phyloP scores from a whole-genome alignment of 2,329 filamentous ascomycete species.

The Ilyonectria destructans region DNA sequence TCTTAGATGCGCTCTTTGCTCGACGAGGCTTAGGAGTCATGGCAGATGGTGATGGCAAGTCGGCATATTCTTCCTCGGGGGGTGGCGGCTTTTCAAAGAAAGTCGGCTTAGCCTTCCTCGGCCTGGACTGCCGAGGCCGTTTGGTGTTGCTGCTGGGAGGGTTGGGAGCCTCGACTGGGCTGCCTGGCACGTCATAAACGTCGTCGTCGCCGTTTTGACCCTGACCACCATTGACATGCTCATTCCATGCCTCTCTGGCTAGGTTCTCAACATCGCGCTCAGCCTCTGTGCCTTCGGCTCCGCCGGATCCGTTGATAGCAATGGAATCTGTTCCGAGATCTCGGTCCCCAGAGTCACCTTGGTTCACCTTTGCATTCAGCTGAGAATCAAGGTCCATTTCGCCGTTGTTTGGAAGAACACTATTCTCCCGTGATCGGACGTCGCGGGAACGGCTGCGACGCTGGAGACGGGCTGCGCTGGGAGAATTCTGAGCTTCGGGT shows the following conservation, averaged over 20 bases:
- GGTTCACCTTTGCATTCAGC: conserved; percentile 26
- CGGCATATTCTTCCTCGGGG: conserved; percentile 40
- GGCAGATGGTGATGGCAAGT: conserved; percentile 55
- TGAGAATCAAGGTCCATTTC: conserved; percentile 46
- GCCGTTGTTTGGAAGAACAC: conserved; percentile 38
- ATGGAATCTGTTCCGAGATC: conserved; percentile 31
- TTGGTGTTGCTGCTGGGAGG: conserved; percentile 46
- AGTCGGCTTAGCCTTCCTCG: conserved; percentile 67
- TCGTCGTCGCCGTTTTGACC: conserved; percentile 43
- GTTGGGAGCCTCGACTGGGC: conserved; percentile 39
- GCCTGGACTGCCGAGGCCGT: conserved; percentile 55
- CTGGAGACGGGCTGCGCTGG: conserved; percentile 48
- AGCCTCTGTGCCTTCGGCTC: conserved; percentile 5
- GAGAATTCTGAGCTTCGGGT: conserved; percentile 47
- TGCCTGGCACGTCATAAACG: conserved; percentile 48
- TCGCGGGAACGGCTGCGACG: conserved; percentile 37
- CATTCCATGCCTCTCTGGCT: conserved; percentile 56
- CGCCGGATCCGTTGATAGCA: conserved; percentile 27
- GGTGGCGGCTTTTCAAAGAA: conserved; percentile 57
- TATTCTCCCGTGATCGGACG: conserved; percentile 49
- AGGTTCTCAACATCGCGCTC: conserved; percentile 51
- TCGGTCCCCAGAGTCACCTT: conserved; percentile 25
- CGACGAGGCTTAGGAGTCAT: conserved; percentile 52
- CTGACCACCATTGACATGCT: conserved; percentile 53
- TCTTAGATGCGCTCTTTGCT: conserved; percentile 51